Base-by-base conservation (phyloP, 1,284 basidiomycete species). In the Inonotus obliquus region DNA sequence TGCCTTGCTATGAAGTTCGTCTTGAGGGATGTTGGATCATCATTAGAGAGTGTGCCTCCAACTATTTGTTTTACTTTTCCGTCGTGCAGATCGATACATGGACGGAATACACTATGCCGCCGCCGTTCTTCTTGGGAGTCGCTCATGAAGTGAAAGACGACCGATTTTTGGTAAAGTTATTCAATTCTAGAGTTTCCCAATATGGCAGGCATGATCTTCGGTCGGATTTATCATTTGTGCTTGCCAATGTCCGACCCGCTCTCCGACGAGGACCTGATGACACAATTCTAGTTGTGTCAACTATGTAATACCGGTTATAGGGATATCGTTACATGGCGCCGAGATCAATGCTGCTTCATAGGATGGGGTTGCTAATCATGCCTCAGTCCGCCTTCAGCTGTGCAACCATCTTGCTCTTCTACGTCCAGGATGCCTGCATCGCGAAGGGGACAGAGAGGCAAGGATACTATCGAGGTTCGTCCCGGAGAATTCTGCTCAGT, bases 41-140 rank as follows among this genome's bases (percentile, higher is more conserved):
- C 71, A 56, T 92, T 86, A 9, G 86, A 87, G 35, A 99, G 81
- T 1, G 94, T 96, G 1, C 95, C 94, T 29, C 97, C 97, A 10
- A 99, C 94, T 63, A 99, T 99, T 77, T 99, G 97, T 75, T 99
- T 99, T 61, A 99, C 97, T 69, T 92, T 79, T 10, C 95, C 95
- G 65, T 88, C 84, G 76, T 99, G 97, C 27, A 99, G 82, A 75
- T 99, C 97, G 69, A 99, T 98, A 74, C 97, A 99, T 11, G 97
- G 97, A 60, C 91, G 83, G 77, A 99, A 99, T 54, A 82, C 67
- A 56, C 68, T 71, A 35, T 38, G 51, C 19, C 58, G 48, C 2
- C 58, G 58, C 35, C 32, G 11, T 52, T 52, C 51, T 19, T 19
- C 27, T 14, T 49, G 48, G n/a, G 41, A 44, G 41, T 44, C 41